phyloP scores from a whole-genome alignment of 2,329 filamentous ascomycete genomes.

The Aaosphaeria pasadenensis region DNA sequence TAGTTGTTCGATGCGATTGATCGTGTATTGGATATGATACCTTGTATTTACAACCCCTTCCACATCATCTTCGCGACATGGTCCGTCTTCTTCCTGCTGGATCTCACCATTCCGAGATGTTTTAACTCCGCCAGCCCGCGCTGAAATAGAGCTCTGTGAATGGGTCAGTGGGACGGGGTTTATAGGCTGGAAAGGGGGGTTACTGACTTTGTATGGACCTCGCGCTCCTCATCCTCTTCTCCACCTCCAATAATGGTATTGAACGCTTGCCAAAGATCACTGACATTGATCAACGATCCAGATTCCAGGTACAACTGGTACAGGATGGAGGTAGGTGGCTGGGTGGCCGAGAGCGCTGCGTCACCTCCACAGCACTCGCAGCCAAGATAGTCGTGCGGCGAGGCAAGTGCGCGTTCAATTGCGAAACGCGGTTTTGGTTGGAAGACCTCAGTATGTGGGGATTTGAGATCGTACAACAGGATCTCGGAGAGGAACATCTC shows the following conservation, averaged over 20 bases:
- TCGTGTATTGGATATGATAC: slow-evolving; percentile 7
- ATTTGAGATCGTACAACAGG: slow-evolving; percentile 71
- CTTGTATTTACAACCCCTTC: slow-evolving; percentile 62
- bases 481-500: slow-evolving; percentile 65
- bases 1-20: neutral
- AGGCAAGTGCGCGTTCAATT: slow-evolving; percentile 67
- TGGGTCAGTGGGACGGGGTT: slow-evolving; percentile 6
- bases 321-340: slow-evolving; percentile 69
- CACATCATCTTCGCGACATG: slow-evolving; percentile 81
- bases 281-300: slow-evolving; percentile 72
- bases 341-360: slow-evolving; percentile 53
- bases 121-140: slow-evolving; percentile 79
- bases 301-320: slow-evolving; percentile 80
- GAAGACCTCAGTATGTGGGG: slow-evolving; percentile 71
- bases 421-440: slow-evolving; percentile 68
- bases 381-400: slow-evolving; percentile 73
- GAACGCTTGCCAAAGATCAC: slow-evolving; percentile 78
- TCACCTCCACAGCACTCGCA: slow-evolving; percentile 62
- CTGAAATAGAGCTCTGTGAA: slow-evolving; percentile 70
- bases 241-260: slow-evolving; percentile 57
- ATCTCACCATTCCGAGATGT: slow-evolving; percentile 82
- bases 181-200: neutral
- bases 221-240: slow-evolving; percentile 43
- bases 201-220: slow-evolving; percentile 44
- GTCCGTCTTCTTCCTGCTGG: slow-evolving; percentile 86